phyloP scores from a whole-genome alignment of 495 filamentous ascomycete species.

The Penicillium angulare region DNA sequence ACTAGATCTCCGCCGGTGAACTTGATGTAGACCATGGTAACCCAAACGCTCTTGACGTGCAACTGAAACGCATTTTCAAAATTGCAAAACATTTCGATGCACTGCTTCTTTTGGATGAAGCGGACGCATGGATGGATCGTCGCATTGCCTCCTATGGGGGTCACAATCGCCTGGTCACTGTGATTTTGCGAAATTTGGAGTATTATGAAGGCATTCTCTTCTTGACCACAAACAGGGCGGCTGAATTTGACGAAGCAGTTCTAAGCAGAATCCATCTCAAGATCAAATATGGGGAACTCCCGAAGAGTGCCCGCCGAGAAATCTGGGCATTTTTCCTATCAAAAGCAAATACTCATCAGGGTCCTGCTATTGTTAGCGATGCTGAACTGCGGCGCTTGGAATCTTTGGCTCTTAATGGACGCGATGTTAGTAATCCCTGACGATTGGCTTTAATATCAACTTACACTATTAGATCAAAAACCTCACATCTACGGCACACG shows the following conservation, averaged over 20 bases:
- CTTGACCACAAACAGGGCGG: conserved; percentile 28
- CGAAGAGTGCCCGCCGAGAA: conserved; percentile 10
- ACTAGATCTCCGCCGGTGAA: conserved; percentile 24
- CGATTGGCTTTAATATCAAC: no score
- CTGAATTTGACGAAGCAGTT: conserved; percentile 41
- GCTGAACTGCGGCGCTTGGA: conserved; percentile 16
- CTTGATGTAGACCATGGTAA: conserved; percentile 20
- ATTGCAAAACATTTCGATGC: conserved; percentile 31
- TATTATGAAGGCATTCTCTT: conserved; percentile 48
- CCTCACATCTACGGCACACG: no score
- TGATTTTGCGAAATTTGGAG: conserved; percentile 57
- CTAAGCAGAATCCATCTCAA: conserved; percentile 42
- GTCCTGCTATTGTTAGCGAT: conserved; percentile 13
- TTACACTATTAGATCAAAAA: conserved; percentile 22
- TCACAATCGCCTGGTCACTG: conserved; percentile 25
- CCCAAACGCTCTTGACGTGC: conserved; percentile 14
- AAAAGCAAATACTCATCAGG: conserved; percentile 13
- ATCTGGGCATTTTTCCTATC: conserved; percentile 22
- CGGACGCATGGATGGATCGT: conserved; percentile 40
- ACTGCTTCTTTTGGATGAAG: conserved; percentile 42
- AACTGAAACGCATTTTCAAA: conserved; percentile 23
- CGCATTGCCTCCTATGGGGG: conserved; percentile 18
- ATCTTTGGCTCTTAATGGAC: conserved; percentile 20
- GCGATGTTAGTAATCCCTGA: conserved; percentile 31
- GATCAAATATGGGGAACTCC: conserved; percentile 40